These are phyloP conservation scores for Pelargonium citronellum DNA, from an alignment of 441 rosid genomes.

Conservation along the genomic window DNA sequence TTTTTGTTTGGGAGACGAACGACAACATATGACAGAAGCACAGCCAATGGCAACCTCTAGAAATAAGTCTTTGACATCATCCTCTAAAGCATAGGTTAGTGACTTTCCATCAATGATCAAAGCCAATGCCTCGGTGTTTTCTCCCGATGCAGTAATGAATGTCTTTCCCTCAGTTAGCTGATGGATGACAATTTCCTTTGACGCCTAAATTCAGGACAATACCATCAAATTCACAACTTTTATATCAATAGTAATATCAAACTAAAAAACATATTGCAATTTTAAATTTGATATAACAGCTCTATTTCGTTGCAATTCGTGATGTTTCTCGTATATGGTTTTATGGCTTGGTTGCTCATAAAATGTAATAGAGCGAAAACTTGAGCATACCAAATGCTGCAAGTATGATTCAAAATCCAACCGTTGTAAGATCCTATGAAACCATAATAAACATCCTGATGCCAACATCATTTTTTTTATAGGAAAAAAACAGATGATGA, in stretches of 20 bases:
- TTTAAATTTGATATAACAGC: too few species aligned
- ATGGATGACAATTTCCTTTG: slow-evolving; percentile 47
- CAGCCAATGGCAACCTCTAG: slow-evolving; percentile 86
- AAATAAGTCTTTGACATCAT: slow-evolving; percentile 57
- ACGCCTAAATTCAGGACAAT: slow-evolving; percentile 44
- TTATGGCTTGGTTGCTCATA: too few species aligned
- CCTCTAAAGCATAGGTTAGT: slow-evolving; percentile 69
- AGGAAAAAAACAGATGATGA: not conserved
- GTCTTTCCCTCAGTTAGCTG: slow-evolving; percentile 57
- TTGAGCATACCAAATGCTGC: too few species aligned
- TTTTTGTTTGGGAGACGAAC: slow-evolving; percentile 97
- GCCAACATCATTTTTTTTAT: too few species aligned
- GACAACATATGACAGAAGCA: slow-evolving; percentile 96
- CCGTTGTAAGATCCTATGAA: too few species aligned
- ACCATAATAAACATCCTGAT: too few species aligned
- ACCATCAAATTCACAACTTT: slow-evolving; percentile 7
- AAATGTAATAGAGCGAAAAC: too few species aligned
- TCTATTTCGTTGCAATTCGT: too few species aligned
- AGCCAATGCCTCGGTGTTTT: slow-evolving; percentile 60
- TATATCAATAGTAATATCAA: not conserved
- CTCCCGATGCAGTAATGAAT: slow-evolving; percentile 43
- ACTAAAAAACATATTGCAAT: too few species aligned
- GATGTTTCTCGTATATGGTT: too few species aligned
- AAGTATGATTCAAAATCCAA: too few species aligned
- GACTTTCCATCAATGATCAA: slow-evolving; percentile 88